Evolutionary conservation across 768 basidiomycete species (phyloP).

Genomic region (Leccinellum albellum): DNA sequence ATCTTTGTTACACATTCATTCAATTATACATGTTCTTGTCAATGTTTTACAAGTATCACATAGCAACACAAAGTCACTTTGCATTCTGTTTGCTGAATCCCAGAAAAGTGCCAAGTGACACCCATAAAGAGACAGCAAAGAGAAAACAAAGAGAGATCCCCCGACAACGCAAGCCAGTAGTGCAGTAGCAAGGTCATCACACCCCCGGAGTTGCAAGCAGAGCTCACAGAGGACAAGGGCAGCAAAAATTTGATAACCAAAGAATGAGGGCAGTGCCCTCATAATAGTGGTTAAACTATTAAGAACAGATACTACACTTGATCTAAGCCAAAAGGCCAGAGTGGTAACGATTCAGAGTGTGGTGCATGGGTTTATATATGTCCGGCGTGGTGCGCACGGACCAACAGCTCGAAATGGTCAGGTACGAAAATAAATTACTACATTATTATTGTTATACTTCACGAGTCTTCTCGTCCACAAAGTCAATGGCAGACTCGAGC

Average conservation of each 20-base stretch:
- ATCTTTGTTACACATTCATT: neutral
- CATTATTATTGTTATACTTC: neutral
- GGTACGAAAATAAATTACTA: neutral
- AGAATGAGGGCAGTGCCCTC: slow-evolving; percentile 48
- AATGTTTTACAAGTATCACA: neutral
- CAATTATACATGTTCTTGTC: neutral
- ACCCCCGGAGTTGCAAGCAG: slow-evolving; percentile 41
- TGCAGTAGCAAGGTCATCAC: slow-evolving; percentile 41
- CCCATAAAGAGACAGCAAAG: slow-evolving; percentile 5
- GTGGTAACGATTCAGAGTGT: slow-evolving; percentile 17
- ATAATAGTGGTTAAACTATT: slow-evolving; percentile 59
- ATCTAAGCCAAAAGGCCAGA: slow-evolving; percentile 68
- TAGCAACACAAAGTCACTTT: neutral
- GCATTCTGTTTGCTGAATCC: slow-evolving; percentile 15
- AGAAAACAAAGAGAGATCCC: slow-evolving; percentile 37
- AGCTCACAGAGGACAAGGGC: slow-evolving; percentile 21
- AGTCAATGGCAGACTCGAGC: slow-evolving; percentile 40
- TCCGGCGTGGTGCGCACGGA: neutral
- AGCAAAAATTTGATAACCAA: slow-evolving; percentile 48
- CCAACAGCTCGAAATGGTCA: slow-evolving; percentile 3
- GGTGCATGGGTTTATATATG: slow-evolving; percentile 1
- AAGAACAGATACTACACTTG: slow-evolving; percentile 79
- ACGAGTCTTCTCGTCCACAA: slow-evolving; percentile 32
- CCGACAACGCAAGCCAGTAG: slow-evolving; percentile 56
- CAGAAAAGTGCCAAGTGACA: neutral